phyloP scores from a whole-genome alignment of 2,329 filamentous ascomycete species.

The Coniochaeta sp. region DNA sequence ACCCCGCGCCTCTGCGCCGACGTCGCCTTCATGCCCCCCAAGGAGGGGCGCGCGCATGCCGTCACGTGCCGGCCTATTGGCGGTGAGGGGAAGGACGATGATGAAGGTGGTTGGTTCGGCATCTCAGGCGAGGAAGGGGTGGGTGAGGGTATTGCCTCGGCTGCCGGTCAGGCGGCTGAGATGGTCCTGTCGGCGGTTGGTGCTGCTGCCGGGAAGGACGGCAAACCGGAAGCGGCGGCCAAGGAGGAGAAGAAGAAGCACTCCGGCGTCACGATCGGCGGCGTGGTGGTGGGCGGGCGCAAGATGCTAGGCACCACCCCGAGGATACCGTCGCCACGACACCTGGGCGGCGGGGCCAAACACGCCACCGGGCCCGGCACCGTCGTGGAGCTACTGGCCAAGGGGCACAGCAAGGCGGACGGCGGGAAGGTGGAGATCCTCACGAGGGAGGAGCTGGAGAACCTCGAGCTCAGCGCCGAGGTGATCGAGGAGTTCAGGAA shows the following conservation, averaged over 20 bases:
- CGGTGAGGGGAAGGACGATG: constrained; percentile 38
- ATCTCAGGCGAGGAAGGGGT: constrained; percentile 27
- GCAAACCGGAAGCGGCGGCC: constrained; percentile 2
- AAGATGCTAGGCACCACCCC: constrained; percentile 37
- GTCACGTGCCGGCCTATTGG: constrained; percentile 73
- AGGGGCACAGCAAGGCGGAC: constrained; percentile 41
- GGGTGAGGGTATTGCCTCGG: constrained; percentile 24
- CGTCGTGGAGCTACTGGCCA: constrained; percentile 37
- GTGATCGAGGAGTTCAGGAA: constrained; percentile 63
- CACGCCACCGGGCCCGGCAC: constrained; percentile 9
- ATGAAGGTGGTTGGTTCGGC: constrained; percentile 23
- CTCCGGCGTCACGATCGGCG: constrained; percentile 37
- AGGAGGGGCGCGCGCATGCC: constrained; percentile 66
- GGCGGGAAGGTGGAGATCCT: constrained; percentile 56
- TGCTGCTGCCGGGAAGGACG: constrained; percentile 9
- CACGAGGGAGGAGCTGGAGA: constrained; percentile 59
- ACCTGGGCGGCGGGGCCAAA: constrained; percentile 6
- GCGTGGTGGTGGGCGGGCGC: constrained; percentile 44
- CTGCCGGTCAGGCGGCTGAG: constrained; percentile 14
- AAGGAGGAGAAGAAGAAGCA: constrained; percentile 11
- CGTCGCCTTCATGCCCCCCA: constrained; percentile 75
- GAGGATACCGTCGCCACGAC: constrained; percentile 37
- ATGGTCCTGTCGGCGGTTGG: background rate
- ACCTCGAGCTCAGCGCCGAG: constrained; percentile 58
- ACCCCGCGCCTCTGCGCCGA: constrained; percentile 85